Evolutionary conservation across 2,329 filamentous ascomycete genomes (phyloP).

Genomic region (Ophiostoma perfectum): DNA sequence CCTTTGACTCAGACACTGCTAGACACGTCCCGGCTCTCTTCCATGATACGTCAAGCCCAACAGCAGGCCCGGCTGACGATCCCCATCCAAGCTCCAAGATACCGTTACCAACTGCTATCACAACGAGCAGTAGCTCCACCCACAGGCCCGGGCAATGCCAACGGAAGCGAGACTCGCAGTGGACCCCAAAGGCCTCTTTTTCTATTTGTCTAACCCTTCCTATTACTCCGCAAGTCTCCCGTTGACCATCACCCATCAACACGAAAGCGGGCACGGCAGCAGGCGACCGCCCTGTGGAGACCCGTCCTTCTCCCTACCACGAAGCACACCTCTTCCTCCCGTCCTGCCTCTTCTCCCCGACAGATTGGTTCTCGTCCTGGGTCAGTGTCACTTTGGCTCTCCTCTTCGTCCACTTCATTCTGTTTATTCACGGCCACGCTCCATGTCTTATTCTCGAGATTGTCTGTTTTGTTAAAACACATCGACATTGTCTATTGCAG

Average conservation of each 20-base stretch:
- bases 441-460: background rate
- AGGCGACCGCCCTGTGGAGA: background rate
- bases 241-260: background rate
- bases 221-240: background rate
- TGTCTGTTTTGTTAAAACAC: background rate
- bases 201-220: background rate
- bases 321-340: background rate
- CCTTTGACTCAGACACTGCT: background rate
- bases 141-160: background rate
- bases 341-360: background rate
- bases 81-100: background rate
- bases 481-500: no score
- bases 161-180: background rate
- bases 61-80: background rate
- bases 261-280: background rate
- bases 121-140: background rate
- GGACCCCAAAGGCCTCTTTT: background rate
- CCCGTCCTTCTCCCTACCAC: background rate
- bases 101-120: background rate
- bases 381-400: background rate
- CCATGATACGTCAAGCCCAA: background rate
- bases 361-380: slow-evolving; percentile 8
- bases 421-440: background rate
- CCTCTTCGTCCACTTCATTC: background rate
- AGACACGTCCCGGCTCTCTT: no score